phyloP scores from a whole-genome alignment of 768 basidiomycete species.

The Hypsizygus marmoreus region DNA sequence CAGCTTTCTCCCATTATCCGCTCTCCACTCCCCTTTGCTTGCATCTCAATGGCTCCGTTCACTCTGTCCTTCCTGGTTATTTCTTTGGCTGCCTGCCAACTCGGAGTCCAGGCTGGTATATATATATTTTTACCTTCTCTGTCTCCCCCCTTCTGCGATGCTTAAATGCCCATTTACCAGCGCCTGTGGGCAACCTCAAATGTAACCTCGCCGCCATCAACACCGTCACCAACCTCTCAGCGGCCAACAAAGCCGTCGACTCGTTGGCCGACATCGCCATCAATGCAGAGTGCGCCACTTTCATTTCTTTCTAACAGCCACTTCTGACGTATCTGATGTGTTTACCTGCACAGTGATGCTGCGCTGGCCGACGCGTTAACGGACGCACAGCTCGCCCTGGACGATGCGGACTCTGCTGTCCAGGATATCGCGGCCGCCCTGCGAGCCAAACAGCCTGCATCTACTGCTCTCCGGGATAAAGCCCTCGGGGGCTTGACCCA shows the following conservation, averaged over 20 bases:
- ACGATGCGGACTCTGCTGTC: conserved; percentile 3
- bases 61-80: conserved; percentile 10
- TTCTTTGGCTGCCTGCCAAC: conserved; percentile 9
- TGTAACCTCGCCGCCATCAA: conserved; percentile 9
- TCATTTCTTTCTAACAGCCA: background rate
- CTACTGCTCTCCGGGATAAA: conserved; percentile 2
- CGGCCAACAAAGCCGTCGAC: conserved; percentile 6
- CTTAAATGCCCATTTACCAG: background rate
- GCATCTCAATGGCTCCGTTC: too few species aligned
- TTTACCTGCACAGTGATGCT: conserved; percentile 2
- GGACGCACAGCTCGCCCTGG: conserved; percentile 4
- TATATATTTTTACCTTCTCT: background rate
- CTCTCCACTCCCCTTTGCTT: too few species aligned
- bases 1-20: too few species aligned
- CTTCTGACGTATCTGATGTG: background rate
- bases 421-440: conserved; percentile 10
- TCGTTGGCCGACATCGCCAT: conserved; percentile 1
- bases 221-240: conserved; percentile 6
- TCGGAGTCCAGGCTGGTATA: conserved; percentile 14
- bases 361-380: conserved; percentile 4
- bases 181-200: conserved; percentile 6
- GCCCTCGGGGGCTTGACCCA: conserved; percentile 1
- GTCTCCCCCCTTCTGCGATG: background rate
- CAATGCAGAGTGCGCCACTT: conserved; percentile 2
- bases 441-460: conserved; percentile 3